These are phyloP conservation scores for Hanseniaspora mollemarum DNA, from an alignment of 805 yeast species.

Conservation along the genomic window DNA sequence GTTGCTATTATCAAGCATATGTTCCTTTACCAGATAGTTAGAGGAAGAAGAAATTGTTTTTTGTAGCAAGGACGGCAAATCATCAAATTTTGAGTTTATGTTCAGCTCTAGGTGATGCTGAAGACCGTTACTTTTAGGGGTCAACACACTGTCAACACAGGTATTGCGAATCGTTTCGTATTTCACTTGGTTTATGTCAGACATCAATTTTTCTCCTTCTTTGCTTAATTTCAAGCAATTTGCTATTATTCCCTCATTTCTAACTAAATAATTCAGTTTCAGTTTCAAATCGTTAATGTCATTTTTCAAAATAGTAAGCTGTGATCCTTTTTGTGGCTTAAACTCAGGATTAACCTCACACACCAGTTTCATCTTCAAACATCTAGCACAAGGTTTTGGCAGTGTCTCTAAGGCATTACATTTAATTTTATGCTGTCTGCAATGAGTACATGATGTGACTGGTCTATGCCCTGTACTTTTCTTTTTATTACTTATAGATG, in stretches of 20 bases:
- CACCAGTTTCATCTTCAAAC: slow-evolving; percentile 63
- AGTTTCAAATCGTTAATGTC: slow-evolving; percentile 74
- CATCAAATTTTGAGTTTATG: slow-evolving; percentile 16
- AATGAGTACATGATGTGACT: slow-evolving; percentile 85
- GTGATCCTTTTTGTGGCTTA: slow-evolving; percentile 84
- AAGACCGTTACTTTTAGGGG: background rate
- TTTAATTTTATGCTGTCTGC: slow-evolving; percentile 87
- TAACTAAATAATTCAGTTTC: slow-evolving; percentile 53
- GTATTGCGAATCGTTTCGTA: slow-evolving; percentile 1
- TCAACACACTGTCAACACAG: background rate
- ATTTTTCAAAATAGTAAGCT: slow-evolving; percentile 67
- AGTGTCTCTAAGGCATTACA: slow-evolving; percentile 80
- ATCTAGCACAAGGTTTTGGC: slow-evolving; percentile 73
- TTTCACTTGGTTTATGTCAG: slow-evolving; percentile 15
- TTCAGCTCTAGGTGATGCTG: background rate
- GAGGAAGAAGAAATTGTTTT: slow-evolving; percentile 1
- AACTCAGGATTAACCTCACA: slow-evolving; percentile 89
- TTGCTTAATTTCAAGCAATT: slow-evolving; percentile 40
- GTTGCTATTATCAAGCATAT: background rate
- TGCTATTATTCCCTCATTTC: slow-evolving; percentile 57
- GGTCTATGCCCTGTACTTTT: slow-evolving; percentile 55
- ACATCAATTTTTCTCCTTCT: slow-evolving; percentile 20
- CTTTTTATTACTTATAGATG: background rate
- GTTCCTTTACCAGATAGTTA: background rate
- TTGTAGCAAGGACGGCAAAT: slow-evolving; percentile 1